phyloP scores from a whole-genome alignment of 164 flowering plant species.

The Pachysandra terminalis region DNA sequence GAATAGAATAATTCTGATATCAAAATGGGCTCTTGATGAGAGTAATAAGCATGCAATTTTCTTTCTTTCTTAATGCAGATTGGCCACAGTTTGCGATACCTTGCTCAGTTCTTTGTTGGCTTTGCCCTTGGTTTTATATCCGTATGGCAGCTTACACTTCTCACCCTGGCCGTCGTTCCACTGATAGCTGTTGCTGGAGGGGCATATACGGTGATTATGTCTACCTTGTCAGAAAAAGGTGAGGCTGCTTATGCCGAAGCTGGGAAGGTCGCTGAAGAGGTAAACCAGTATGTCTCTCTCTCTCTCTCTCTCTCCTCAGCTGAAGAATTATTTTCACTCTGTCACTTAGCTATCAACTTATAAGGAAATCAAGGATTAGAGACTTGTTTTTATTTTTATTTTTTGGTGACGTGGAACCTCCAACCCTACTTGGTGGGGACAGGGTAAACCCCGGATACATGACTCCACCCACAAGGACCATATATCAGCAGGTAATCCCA shows the following conservation, averaged over 20 bases:
- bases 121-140: conserved; percentile 55
- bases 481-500: no score
- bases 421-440: no score
- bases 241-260: conserved; percentile 76
- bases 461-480: no score
- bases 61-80: conserved; percentile 42
- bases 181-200: conserved; percentile 64
- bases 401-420: no score
- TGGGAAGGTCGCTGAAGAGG: conserved; percentile 76
- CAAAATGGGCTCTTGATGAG: neutral
- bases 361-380: neutral
- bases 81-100: conserved; percentile 60
- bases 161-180: conserved; percentile 73
- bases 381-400: neutral
- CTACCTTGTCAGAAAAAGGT: conserved; percentile 56
- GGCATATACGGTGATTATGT: conserved; percentile 52
- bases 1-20: neutral
- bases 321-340: neutral
- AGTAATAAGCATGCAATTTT: conserved; percentile 3
- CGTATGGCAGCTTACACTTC: conserved; percentile 71
- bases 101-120: conserved; percentile 57
- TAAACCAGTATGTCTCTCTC: conserved; percentile 13
- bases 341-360: neutral
- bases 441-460: no score
- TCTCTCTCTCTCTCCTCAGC: neutral